Percentiles rank a stretch among this genome's conserved stretches.
Conservation (phyloP, 2,329 filamentous ascomycete species). For the Aureobasidium sp. region DNA sequence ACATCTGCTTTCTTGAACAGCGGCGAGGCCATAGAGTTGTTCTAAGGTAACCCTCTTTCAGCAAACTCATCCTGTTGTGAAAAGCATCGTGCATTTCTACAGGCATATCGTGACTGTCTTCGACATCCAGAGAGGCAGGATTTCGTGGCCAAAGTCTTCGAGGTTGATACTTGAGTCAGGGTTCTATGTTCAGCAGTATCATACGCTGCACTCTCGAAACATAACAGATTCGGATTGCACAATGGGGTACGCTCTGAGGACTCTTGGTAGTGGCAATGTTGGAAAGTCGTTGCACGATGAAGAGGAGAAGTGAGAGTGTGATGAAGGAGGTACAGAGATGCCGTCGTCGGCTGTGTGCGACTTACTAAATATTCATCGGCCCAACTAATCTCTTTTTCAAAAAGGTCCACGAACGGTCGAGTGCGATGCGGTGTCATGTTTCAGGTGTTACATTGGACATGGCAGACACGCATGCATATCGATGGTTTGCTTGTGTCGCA, state of each 20-base stretch:
- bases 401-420: background rate
- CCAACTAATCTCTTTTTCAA: background rate
- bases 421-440: constrained; percentile 5
- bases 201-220: background rate
- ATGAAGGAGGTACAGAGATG: background rate
- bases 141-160: background rate
- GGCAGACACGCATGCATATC: background rate
- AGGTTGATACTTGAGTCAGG: background rate
- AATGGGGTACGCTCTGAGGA: background rate
- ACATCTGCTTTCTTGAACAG: no score
- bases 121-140: background rate
- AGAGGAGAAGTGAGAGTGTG: background rate
- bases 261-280: background rate
- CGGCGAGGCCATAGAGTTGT: no score
- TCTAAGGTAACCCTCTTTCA: no score
- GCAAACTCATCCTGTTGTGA: no score
- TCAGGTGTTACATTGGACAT: constrained; percentile 6
- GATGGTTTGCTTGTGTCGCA: background rate
- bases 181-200: background rate
- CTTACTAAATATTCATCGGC: background rate
- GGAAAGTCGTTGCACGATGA: background rate
- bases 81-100: no score
- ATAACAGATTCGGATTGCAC: background rate
- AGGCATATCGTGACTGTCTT: background rate
- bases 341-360: background rate